phyloP scores from a whole-genome alignment of 768 basidiomycete genomes.

The Mycena leptocephala region DNA sequence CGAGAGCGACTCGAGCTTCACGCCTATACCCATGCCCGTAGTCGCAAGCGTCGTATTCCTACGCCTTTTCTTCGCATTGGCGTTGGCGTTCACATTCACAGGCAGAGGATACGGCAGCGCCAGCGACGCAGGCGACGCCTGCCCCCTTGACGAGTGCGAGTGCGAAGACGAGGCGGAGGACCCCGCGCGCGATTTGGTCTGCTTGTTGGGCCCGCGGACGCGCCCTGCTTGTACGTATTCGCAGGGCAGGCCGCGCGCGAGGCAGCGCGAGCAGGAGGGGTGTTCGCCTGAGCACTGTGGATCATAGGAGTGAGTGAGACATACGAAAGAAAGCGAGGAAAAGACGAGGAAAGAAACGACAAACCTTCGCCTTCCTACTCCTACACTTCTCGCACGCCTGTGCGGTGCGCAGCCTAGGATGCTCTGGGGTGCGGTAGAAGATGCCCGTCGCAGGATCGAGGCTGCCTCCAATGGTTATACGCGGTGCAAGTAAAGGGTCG shows the following conservation, averaged over 20 bases:
- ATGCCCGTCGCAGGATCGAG: conserved; percentile 78
- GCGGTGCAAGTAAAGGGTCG: conserved; percentile 10
- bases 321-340: too few relatives aligned
- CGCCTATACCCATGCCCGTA: too few relatives aligned
- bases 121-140: conserved; percentile 8
- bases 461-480: conserved; percentile 67
- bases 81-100: neutral
- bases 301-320: neutral
- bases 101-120: neutral
- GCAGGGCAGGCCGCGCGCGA: conserved; percentile 70
- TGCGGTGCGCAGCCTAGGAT: conserved; percentile 77
- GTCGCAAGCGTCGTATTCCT: neutral
- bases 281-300: conserved; percentile 81
- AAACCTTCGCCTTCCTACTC: conserved; percentile 80
- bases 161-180: neutral
- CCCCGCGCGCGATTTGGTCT: conserved; percentile 50
- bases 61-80: neutral
- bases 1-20: neutral
- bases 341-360: neutral
- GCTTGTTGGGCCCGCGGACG: conserved; percentile 75
- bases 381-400: conserved; percentile 87
- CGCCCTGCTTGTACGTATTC: conserved; percentile 80
- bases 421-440: conserved; percentile 76
- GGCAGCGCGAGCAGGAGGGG: conserved; percentile 79
- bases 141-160: conserved; percentile 40